These are phyloP conservation scores for Berkeleyomyces rouxiae DNA, from an alignment of 2,329 filamentous ascomycete species.

Conservation along the genomic window DNA sequence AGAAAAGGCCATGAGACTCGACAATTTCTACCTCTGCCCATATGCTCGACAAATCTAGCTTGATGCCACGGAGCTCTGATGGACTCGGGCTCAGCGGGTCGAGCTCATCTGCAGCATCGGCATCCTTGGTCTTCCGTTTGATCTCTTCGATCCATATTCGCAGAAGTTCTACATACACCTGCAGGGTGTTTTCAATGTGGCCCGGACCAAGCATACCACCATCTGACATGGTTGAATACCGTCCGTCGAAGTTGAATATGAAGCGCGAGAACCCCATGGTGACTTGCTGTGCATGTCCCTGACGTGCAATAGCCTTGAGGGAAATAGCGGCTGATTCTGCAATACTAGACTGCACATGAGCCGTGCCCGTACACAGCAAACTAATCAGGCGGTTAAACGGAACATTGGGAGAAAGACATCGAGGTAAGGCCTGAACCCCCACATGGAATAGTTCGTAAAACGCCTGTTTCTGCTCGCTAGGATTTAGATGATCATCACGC, in stretches of 20 bases:
- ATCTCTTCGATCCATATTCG: constrained; percentile 98
- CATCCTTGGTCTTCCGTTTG: constrained; percentile 65
- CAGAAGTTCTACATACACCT: constrained; percentile 81
- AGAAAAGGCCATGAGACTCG: constrained; percentile 92
- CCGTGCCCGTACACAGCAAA: constrained; percentile 86
- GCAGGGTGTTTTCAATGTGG: constrained; percentile 87
- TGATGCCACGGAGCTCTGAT: constrained; percentile 53
- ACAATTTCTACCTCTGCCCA: constrained; percentile 93
- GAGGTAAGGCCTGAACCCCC: constrained; percentile 82
- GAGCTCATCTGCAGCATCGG: constrained; percentile 40
- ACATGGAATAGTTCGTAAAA: constrained; percentile 95
- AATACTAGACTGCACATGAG: constrained; percentile 85
- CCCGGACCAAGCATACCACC: constrained; percentile 87
- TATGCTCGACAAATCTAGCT: constrained; percentile 72
- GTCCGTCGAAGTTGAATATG: constrained; percentile 96
- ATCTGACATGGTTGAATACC: constrained; percentile 95
- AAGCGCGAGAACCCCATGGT: constrained; percentile 93
- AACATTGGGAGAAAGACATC: constrained; percentile 82
- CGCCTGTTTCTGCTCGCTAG: constrained; percentile 71
- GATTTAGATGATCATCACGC: constrained; percentile 58
- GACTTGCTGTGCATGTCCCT: constrained; percentile 85
- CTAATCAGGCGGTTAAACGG: constrained; percentile 91
- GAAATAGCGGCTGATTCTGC: constrained; percentile 84
- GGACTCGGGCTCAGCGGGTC: constrained; percentile 18
- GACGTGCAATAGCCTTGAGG: constrained; percentile 83